Evolutionary conservation across 1,284 basidiomycete genomes (phyloP), one percentile per base, ranked within the genome.

Genomic region (Trichosporon asahii): DNA sequence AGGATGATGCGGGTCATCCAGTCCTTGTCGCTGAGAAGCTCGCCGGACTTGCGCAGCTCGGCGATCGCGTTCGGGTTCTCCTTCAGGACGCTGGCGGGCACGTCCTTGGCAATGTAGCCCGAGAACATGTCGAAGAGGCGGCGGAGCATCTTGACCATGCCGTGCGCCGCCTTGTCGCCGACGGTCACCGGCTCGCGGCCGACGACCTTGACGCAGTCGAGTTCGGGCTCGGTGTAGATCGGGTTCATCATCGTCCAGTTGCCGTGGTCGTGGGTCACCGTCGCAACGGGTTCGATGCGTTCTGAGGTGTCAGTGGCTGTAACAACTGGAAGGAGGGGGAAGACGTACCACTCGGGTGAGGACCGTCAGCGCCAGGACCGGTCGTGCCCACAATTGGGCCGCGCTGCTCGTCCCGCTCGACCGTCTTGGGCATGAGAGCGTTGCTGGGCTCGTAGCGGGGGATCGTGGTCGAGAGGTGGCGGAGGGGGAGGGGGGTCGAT

Each of bases 1-100:
- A 97, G 92, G 61, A 97, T 85, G 73, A 95, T 91, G 27, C 94
- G 89, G 72, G 86, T 86, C 64, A 97, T 83, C 95, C 94, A 98
- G 64, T 88, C 88, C 21, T 87, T 84, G 70, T 91, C 89, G 67
- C 88, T 86, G 77, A 97, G 87, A 25, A 93, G 77, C 77, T 91
- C 89, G 0, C 92, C 91, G 25, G 86, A 87, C 74, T 89, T 87
- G 69, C 90, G 86, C 44, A 96, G 86, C 74, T 95, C 88, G 68
- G 88, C 86, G 29, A 93, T 86, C 12, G 49, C 31, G 21, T 57
- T 37, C 3, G 82, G 80, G 1, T 75, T 72, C 67, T 80, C 75
- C 21, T 68, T 57, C 9, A 80, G 73, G 18, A 76, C 70, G 18
- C 67, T 67, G 27, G 73, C 67, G 14, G 79, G 77, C 64, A 80